Evolutionary conservation across 139 green algal species (phyloP), one percentile per base, ranked within the genome.

Genomic region (Volvox africanus): DNA sequence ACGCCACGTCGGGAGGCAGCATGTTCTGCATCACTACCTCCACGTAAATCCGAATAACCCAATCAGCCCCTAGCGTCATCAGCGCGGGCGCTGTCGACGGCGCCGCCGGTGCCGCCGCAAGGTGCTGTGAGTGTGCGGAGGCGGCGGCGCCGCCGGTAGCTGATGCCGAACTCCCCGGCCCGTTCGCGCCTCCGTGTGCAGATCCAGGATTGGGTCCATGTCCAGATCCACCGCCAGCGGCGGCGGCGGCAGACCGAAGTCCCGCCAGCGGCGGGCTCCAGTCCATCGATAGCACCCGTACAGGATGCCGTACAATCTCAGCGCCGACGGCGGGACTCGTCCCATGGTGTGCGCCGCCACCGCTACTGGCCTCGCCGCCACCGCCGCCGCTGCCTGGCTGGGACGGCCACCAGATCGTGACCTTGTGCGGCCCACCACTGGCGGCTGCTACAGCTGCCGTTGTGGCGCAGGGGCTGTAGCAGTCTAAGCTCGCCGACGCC

Each of bases 21-120:
- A 93, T 78, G 73, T 93, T 87, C 6, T 71, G 61, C 87, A 94
- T 92, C 33, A 94, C 85, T 0, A 97, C 95, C 84, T 96, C 95
- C 21, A 97, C 94, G 91, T 93, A 97, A 19, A 97, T 93, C 20
- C 95, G 93, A 24, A 97, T 93, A 26, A 93, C 88, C 68, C 94
- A 91, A 81, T 96, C 95, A 0, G 85, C 88, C 14, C 93, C 92
- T 11, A 95, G 91, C 1, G 95, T 96, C 91, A 97, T 92, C 33
- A 97, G 89, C 17, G 95, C 94, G 9, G 94, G 93, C 21, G 73
- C 73, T 30, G 71, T 96, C 92, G 33, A 85, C 73, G 75, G 83
- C 78, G 67, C 73, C 18, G 37, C 69, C 44, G 30, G 80, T 65
- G 36, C 30, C 83, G 80, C 82, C 55, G 61, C 80, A 69, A 71